phyloP scores from a whole-genome alignment of 306 rosid genomes.

The Vicia sativa region DNA sequence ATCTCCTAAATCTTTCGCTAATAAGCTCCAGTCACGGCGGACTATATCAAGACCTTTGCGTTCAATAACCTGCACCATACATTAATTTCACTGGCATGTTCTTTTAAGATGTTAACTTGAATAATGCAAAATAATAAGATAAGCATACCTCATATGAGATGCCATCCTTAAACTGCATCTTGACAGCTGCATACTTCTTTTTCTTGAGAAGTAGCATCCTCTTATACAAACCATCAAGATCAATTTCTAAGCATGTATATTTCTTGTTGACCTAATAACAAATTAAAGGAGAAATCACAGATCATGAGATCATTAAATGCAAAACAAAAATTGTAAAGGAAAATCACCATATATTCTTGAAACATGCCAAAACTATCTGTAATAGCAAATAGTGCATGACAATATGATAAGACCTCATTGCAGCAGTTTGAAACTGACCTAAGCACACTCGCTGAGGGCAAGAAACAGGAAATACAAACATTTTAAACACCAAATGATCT shows the following conservation, averaged over 20 bases:
- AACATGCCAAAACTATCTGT: slow-evolving; percentile 24
- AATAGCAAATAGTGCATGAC: slow-evolving; percentile 20
- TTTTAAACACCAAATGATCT: slow-evolving; percentile 30
- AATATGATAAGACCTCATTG: slow-evolving; percentile 21
- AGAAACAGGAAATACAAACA: slow-evolving; percentile 25
- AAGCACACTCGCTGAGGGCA: slow-evolving; percentile 4
- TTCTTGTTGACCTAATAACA: slow-evolving; percentile 84
- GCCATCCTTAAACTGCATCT: slow-evolving; percentile 75
- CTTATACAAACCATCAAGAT: slow-evolving; percentile 93
- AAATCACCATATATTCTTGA: slow-evolving; percentile 17
- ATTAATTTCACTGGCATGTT: slow-evolving; percentile 28
- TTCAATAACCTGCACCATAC: slow-evolving; percentile 71
- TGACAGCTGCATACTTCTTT: slow-evolving; percentile 95
- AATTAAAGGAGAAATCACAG: slow-evolving; percentile 38
- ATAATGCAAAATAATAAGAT: slow-evolving; percentile 11
- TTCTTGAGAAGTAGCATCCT: slow-evolving; percentile 98
- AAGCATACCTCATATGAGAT: slow-evolving; percentile 70
- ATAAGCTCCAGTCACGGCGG: slow-evolving; percentile 95
- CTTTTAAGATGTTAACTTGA: slow-evolving; percentile 26
- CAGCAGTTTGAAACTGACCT: slow-evolving; percentile 18
- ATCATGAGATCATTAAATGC: slow-evolving; percentile 8
- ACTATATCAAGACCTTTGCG: slow-evolving; percentile 99
- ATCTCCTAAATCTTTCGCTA: slow-evolving; percentile 93
- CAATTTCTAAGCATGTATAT: slow-evolving; percentile 88
- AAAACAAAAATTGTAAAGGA: slow-evolving; percentile 25